Conservation (phyloP, 805 yeast species). For the Wickerhamomyces bisporus region DNA sequence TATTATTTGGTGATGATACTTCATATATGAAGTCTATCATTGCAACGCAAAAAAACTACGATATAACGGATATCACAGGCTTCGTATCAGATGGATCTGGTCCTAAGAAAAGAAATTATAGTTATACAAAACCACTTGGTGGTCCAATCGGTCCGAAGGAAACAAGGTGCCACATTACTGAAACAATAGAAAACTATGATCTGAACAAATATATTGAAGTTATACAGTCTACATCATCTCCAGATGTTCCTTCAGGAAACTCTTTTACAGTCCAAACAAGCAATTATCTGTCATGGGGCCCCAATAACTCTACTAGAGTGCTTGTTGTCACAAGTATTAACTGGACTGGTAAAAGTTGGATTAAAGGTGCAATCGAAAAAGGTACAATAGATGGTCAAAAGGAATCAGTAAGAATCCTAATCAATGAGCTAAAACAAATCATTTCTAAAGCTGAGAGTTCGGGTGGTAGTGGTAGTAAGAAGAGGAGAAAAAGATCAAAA, state of each 20-base stretch:
- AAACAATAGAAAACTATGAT: slow-evolving; percentile 53
- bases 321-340: slow-evolving; percentile 52
- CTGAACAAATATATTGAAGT: slow-evolving; percentile 54
- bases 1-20: slow-evolving; percentile 60
- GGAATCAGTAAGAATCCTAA: slow-evolving; percentile 43
- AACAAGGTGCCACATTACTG: slow-evolving; percentile 64
- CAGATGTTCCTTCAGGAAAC: slow-evolving; percentile 90
- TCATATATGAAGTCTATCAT: slow-evolving; percentile 42
- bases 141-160: slow-evolving; percentile 91
- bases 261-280: slow-evolving; percentile 59
- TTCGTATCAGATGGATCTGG: slow-evolving; percentile 29
- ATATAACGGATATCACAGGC: slow-evolving; percentile 42
- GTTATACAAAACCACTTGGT: slow-evolving; percentile 69
- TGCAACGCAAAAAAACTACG: slow-evolving; percentile 56
- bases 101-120: slow-evolving; percentile 42
- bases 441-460: slow-evolving; percentile 13
- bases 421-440: slow-evolving; percentile 34
- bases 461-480: slow-evolving; percentile 7
- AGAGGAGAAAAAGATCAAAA: slow-evolving; percentile 15
- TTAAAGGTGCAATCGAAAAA: slow-evolving; percentile 70
- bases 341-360: slow-evolving; percentile 75
- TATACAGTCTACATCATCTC: slow-evolving; percentile 62
- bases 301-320: slow-evolving; percentile 47
- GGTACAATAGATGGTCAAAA: slow-evolving; percentile 75
- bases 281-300: slow-evolving; percentile 60